A percentile compares a stretch with the other conserved stretches of the same genome.
These are phyloP conservation scores for Cutaneotrichosporon mucoides DNA, from an alignment of 1,284 basidiomycete genomes.

Conservation along the genomic window DNA sequence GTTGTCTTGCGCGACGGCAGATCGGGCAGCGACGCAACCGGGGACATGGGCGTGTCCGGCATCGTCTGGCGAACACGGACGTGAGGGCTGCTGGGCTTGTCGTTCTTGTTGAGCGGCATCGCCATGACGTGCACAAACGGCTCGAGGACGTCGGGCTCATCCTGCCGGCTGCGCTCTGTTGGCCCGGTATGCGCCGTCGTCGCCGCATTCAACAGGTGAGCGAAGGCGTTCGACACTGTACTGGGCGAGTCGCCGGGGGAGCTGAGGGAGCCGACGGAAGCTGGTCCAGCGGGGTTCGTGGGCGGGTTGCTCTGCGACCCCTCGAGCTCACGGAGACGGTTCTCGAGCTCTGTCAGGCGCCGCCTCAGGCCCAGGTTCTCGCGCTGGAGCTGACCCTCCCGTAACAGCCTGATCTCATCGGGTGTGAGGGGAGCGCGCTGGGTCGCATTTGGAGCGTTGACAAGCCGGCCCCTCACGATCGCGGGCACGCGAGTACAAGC, in stretches of 20 bases:
- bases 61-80: constrained; percentile 4
- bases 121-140: constrained; percentile 25
- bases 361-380: constrained; percentile 20
- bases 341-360: constrained; percentile 18
- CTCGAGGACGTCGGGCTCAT: constrained; percentile 24
- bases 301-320: neutral
- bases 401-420: constrained; percentile 20
- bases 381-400: constrained; percentile 23
- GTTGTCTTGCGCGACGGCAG: constrained; percentile 20
- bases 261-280: constrained; percentile 1
- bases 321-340: constrained; percentile 16
- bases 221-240: constrained; percentile 14
- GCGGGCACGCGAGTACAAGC: constrained; percentile 20
- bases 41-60: constrained; percentile 10
- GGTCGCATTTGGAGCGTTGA: constrained; percentile 21
- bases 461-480: constrained; percentile 21
- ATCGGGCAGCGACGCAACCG: constrained; percentile 13
- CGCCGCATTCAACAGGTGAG: constrained; percentile 13
- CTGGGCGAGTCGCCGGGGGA: constrained; percentile 12
- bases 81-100: constrained; percentile 13
- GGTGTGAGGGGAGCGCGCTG: constrained; percentile 18
- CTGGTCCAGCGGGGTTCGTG: neutral
- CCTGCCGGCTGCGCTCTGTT: constrained; percentile 15
- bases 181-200: constrained; percentile 6
- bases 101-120: constrained; percentile 8